Percentiles rank a stretch among this genome's conserved stretches.
Evolutionary conservation across 1,284 basidiomycete species (phyloP).

Genomic region (Cutaneotrichosporon dermatis): DNA sequence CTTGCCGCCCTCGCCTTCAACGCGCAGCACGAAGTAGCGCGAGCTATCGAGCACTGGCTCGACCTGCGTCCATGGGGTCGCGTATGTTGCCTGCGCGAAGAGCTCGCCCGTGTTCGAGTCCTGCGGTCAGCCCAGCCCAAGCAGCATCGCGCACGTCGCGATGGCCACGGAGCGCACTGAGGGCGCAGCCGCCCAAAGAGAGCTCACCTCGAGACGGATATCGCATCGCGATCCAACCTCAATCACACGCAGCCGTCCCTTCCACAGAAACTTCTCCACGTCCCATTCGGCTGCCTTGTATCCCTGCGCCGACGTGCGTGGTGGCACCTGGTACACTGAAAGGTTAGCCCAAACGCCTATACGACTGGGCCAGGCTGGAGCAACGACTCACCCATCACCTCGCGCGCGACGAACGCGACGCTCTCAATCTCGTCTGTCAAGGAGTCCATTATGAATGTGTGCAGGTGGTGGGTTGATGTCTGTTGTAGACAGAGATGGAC

Average conservation of each 20-base stretch:
- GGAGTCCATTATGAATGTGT: conserved; percentile 28
- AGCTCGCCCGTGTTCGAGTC: conserved; percentile 51
- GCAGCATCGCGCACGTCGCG: too few relatives aligned
- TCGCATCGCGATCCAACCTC: conserved; percentile 45
- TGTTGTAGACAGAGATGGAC: neutral
- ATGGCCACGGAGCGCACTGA: neutral
- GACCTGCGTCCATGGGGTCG: conserved; percentile 68
- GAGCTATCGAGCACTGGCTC: conserved; percentile 95
- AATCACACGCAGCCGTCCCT: conserved; percentile 46
- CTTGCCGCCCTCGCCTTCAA: conserved; percentile 73
- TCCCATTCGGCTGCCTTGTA: conserved; percentile 50
- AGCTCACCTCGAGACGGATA: conserved; percentile 46
- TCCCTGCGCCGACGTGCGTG: conserved; percentile 44
- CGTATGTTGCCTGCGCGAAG: conserved; percentile 89
- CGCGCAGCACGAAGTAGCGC: conserved; percentile 88
- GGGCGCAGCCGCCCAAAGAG: neutral
- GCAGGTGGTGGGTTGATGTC: neutral
- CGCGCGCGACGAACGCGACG: conserved; percentile 46
- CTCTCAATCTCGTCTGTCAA: conserved; percentile 48
- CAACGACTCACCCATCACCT: conserved; percentile 46
- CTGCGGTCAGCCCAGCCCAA: conserved; percentile 18
- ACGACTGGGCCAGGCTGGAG: neutral
- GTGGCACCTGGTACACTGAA: conserved; percentile 50
- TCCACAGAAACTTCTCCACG: conserved; percentile 48
- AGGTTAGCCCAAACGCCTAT: neutral